These are phyloP conservation scores for Ophiognomonia clavigignenti-juglandacearum DNA, from an alignment of 2,329 filamentous ascomycete species.

Conservation along the genomic window DNA sequence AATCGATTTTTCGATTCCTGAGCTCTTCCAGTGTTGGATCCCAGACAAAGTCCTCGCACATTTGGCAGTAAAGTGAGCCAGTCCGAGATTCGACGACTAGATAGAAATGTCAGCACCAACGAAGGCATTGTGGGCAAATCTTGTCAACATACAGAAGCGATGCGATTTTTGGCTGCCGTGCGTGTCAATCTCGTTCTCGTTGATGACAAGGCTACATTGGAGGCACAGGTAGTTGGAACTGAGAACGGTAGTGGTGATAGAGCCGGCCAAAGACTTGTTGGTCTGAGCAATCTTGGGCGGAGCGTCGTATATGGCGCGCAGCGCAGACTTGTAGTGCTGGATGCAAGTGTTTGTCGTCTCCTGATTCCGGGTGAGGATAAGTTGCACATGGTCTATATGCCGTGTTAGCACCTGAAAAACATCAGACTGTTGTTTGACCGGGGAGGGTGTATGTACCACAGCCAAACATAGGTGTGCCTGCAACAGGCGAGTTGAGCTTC, in stretches of 20 bases:
- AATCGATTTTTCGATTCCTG: constrained; percentile 64
- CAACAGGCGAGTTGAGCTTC: constrained; percentile 54
- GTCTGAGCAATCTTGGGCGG: constrained; percentile 62
- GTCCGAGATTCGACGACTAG: constrained; percentile 73
- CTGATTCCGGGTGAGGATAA: constrained; percentile 56
- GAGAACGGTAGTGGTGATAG: constrained; percentile 50
- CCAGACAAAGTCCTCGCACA: constrained; percentile 79
- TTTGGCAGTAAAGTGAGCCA: constrained; percentile 72
- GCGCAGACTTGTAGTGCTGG: constrained; percentile 66
- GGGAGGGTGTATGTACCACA: constrained; percentile 47
- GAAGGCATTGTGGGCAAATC: neutral
- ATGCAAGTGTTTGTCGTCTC: constrained; percentile 65
- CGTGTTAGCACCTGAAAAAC: constrained; percentile 23
- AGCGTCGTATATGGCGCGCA: constrained; percentile 66
- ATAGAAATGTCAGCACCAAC: constrained; percentile 22
- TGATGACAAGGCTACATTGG: constrained; percentile 66
- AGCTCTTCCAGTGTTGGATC: constrained; percentile 76
- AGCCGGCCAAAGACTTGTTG: constrained; percentile 52
- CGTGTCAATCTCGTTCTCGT: constrained; percentile 58
- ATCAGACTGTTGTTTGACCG: constrained; percentile 8
- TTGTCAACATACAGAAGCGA: constrained; percentile 60
- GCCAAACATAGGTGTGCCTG: constrained; percentile 57
- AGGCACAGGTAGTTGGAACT: constrained; percentile 68
- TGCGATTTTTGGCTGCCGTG: constrained; percentile 68
- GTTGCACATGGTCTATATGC: constrained; percentile 63